Percentiles rank a stretch among this genome's conserved stretches.
phyloP scores from a whole-genome alignment of 192 early-diverging fungal genomes.

The Phlyctochytrium planicorne region DNA sequence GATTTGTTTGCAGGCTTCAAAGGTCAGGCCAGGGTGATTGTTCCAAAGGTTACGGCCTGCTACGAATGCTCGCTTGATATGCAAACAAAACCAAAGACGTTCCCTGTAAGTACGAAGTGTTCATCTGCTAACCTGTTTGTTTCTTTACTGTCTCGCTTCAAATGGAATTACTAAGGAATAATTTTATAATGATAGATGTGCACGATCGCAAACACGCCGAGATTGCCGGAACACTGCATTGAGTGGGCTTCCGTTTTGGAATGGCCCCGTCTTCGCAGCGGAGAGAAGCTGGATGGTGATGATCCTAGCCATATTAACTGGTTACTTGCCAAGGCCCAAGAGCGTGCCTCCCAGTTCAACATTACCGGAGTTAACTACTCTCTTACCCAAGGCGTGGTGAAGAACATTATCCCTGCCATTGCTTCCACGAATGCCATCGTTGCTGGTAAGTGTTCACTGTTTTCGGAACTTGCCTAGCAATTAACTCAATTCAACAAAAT shows the following conservation, averaged over 20 bases:
- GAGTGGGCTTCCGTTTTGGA: conserved; percentile 93
- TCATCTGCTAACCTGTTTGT: too few relatives aligned
- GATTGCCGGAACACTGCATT: conserved; percentile 97
- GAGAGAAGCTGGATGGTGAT: conserved; percentile 83
- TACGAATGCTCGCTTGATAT: conserved; percentile 96
- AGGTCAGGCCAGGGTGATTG: conserved; percentile 90
- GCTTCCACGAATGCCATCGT: conserved; percentile 97
- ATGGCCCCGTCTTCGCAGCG: conserved; percentile 81
- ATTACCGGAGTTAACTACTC: conserved; percentile 88
- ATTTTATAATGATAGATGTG: conserved; percentile 81
- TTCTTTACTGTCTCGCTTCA: too few relatives aligned
- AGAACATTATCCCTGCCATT: conserved; percentile 98
- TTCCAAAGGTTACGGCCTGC: conserved; percentile 83
- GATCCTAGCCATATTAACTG: conserved; percentile 52
- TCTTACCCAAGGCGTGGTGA: conserved; percentile 94
- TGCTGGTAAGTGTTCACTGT: conserved; percentile 65
- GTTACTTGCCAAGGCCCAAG: conserved; percentile 76
- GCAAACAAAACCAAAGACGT: conserved; percentile 84
- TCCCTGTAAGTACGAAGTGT: conserved; percentile 54
- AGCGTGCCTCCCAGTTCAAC: conserved; percentile 77
- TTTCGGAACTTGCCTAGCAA: conserved; percentile 30
- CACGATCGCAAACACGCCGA: conserved; percentile 97
- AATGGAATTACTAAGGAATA: too few relatives aligned
- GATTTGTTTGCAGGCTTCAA: conserved; percentile 68
- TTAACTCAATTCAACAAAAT: background rate